Base-by-base conservation (phyloP, 2,329 filamentous ascomycete genomes). In the Trichophaea hybrida region DNA sequence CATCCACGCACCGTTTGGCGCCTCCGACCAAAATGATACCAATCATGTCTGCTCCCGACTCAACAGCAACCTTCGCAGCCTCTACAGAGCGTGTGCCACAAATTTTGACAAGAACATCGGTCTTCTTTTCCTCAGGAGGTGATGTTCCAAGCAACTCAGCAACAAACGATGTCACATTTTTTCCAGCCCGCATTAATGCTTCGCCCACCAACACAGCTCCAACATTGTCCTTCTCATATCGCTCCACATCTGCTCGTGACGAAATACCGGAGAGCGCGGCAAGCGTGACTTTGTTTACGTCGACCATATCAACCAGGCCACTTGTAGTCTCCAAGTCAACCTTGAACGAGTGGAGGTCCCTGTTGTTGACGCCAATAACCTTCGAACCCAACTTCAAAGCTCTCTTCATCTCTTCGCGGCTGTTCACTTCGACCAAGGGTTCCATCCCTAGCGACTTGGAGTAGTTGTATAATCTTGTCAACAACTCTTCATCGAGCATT, bases 351-450 rank as follows among this genome's bases (percentile, higher is more conserved):
- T 91, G 91, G 10, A 98, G 78, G 69, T 98, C 94, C 58, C 93
- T 84, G 75, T 98, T 98, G 75, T 98, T 98, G 67, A 98, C 93
- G 32, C 93, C 93, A 68, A 98, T 94, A 40, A 88, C 91, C 73
- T 90, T 85, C 24, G 93, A 81, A 8, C 91, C 93, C 24, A 98
- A 78, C 59, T 86, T 80, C 50, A 96, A 82, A 6, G 94, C 93
- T 59, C 83, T 83, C 43, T 84, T 78, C 88, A 96, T 98, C 73
- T 98, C 93, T 54, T 93, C 87, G 0, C 84, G 82, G 46, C 86
- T 98, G 70, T 98, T 94, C 33, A 98, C 93, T 72, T 98, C 93
- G 1, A 98, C 93, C 34, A 98, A 74, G 37, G 93, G 93, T 74
- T 98, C 94, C 93, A 98, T 98, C 15, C 90, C 91, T 1, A 98